Evolutionary conservation across 1,139 yeast genomes (phyloP).

Genomic region (Lodderomyces pseudojiufengensis): DNA sequence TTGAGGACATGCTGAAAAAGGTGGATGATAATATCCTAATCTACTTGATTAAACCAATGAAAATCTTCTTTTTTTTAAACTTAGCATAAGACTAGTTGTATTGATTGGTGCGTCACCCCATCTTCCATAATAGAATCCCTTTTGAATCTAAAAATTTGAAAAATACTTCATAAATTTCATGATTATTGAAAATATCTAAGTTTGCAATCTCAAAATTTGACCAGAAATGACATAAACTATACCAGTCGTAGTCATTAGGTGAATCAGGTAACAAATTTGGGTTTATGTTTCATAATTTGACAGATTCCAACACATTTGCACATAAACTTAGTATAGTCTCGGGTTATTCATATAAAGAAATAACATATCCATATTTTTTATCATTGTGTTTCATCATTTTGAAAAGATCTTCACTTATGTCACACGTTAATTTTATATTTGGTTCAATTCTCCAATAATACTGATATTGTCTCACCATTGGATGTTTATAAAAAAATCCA

Average conservation of each 20-base stretch:
- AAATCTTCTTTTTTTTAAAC: constrained; percentile 22
- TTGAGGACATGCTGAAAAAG: constrained; percentile 34
- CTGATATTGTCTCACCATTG: constrained; percentile 26
- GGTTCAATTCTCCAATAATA: constrained; percentile 39
- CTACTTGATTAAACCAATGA: constrained; percentile 30
- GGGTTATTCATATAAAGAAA: constrained; percentile 31
- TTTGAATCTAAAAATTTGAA: constrained; percentile 26
- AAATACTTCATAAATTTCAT: constrained; percentile 21
- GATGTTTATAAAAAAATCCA: constrained; percentile 34
- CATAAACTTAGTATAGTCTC: constrained; percentile 35
- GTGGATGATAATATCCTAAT: constrained; percentile 37
- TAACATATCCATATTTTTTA: constrained; percentile 26
- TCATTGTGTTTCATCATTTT: constrained; percentile 20
- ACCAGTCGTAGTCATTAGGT: constrained; percentile 18
- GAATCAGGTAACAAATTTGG: constrained; percentile 14
- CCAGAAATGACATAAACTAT: constrained; percentile 41
- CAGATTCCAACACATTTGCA: constrained; percentile 19
- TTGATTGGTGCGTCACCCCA: constrained; percentile 46
- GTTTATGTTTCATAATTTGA: constrained; percentile 15
- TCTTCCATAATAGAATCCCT: constrained; percentile 38
- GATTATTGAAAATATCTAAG: constrained; percentile 22
- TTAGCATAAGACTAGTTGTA: constrained; percentile 25
- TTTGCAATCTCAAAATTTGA: constrained; percentile 37
- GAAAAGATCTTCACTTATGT: constrained; percentile 31
- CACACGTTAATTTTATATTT: constrained; percentile 27